These are phyloP conservation scores for Globisporangium canariense DNA, from an alignment of 352 stramenopile species.

Conservation along the genomic window DNA sequence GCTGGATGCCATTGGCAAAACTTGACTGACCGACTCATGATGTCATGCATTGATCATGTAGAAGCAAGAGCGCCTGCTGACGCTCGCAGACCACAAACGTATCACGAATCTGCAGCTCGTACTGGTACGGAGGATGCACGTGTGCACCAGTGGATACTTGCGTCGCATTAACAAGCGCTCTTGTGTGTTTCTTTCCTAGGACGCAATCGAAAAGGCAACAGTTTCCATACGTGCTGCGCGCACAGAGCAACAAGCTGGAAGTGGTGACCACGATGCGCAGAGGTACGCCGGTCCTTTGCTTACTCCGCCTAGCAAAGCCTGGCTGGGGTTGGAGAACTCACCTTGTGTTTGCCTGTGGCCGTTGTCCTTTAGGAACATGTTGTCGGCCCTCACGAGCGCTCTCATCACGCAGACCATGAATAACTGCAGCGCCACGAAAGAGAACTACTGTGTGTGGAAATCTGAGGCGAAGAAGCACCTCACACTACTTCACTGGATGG, in stretches of 20 bases:
- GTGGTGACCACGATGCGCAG: background rate
- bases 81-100: slow-evolving; percentile 53
- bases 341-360: background rate
- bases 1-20: too few relatives aligned
- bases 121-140: slow-evolving; percentile 17
- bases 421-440: slow-evolving; percentile 39
- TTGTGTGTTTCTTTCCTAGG: background rate
- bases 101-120: slow-evolving; percentile 51
- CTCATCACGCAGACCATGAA: slow-evolving; percentile 40
- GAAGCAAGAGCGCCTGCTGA: slow-evolving; percentile 25
- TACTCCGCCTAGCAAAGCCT: too few relatives aligned
- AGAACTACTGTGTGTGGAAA: slow-evolving; percentile 59
- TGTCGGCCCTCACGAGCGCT: slow-evolving; percentile 34
- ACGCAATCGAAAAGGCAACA: background rate
- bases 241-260: background rate
- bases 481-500: slow-evolving; percentile 54
- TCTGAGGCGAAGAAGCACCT: slow-evolving; percentile 44
- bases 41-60: slow-evolving; percentile 1
- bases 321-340: background rate
- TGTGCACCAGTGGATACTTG: background rate
- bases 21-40: background rate
- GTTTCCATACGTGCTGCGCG: background rate
- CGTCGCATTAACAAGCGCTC: background rate
- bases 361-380: slow-evolving; percentile 31
- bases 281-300: background rate